Conservation (phyloP, 2,329 filamentous ascomycete genomes). For the Sarocladiaceae sp. region DNA sequence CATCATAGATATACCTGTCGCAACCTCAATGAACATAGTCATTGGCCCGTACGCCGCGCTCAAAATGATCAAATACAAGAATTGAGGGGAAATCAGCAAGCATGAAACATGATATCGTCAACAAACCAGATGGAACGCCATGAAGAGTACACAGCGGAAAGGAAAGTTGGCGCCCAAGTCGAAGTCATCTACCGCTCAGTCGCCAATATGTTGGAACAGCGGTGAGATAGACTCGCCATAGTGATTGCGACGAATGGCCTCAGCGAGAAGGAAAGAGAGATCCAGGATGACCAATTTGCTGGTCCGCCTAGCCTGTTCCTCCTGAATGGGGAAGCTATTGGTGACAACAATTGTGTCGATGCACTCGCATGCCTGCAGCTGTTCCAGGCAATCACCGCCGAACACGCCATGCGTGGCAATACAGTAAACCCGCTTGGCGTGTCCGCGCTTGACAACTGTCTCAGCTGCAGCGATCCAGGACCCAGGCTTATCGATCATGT, state of each 20-base stretch:
- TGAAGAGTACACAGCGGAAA: not conserved
- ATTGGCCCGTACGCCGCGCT: conserved; percentile 7
- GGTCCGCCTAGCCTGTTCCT: conserved; percentile 61
- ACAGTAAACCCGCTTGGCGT: conserved; percentile 90
- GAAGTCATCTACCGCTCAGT: conserved; percentile 30
- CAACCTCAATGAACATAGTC: not conserved
- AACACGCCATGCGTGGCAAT: conserved; percentile 97
- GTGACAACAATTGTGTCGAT: conserved; percentile 94
- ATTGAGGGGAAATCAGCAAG: conserved; percentile 12
- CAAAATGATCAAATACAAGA: no score
- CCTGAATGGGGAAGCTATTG: conserved; percentile 89
- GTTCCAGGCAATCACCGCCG: conserved; percentile 79
- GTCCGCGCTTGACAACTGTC: conserved; percentile 88
- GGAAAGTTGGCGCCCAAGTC: no score
- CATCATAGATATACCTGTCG: conserved; percentile 1
- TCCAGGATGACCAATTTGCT: conserved; percentile 87
- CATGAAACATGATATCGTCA: conserved; percentile 16
- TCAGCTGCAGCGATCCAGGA: conserved; percentile 98
- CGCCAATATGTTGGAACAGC: conserved; percentile 60
- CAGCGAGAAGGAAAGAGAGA: conserved; percentile 78
- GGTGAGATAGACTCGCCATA: conserved; percentile 79
- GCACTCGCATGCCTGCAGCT: conserved; percentile 86
- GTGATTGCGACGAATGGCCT: conserved; percentile 93
- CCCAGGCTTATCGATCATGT: conserved; percentile 97
- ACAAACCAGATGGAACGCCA: conserved; percentile 9